Percentiles rank a stretch among this genome's conserved stretches.
Evolutionary conservation across 1,139 yeast genomes (phyloP).

Genomic region (Pichia sp.): DNA sequence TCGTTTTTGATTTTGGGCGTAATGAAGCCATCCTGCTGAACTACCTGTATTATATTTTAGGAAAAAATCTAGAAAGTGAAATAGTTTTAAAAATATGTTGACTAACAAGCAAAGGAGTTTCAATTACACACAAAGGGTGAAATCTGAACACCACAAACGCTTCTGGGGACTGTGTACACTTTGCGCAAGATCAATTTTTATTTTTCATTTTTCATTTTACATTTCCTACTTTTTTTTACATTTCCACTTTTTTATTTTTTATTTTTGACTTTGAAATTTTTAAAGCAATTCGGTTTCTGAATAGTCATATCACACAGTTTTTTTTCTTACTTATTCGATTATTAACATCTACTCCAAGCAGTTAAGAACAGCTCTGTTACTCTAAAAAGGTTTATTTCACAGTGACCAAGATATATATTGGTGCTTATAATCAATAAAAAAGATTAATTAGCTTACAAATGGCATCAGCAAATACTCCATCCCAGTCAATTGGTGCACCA

Average conservation of each 20-base stretch:
- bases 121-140: neutral
- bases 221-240: too few relatives aligned
- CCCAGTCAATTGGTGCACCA: conserved; percentile 61
- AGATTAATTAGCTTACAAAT: neutral
- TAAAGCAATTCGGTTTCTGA: too few relatives aligned
- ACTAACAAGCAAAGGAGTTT: neutral
- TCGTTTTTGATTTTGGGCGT: conserved; percentile 10
- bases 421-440: neutral
- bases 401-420: neutral
- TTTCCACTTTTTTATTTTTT: neutral
- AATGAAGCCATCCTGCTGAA: conserved; percentile 8
- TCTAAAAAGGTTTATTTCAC: neutral
- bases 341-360: neutral
- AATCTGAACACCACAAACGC: too few relatives aligned
- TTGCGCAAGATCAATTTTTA: too few relatives aligned
- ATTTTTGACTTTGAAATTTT: too few relatives aligned
- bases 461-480: conserved; percentile 16
- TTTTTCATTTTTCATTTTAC: too few relatives aligned
- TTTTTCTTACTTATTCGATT: neutral
- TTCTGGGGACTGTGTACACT: too few relatives aligned
- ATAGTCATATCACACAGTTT: neutral
- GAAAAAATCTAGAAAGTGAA: neutral
- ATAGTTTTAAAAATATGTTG: neutral
- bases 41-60: neutral
- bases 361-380: neutral